Conservation (phyloP, 2,329 filamentous ascomycete genomes). For the Pseudogymnoascus sp. region DNA sequence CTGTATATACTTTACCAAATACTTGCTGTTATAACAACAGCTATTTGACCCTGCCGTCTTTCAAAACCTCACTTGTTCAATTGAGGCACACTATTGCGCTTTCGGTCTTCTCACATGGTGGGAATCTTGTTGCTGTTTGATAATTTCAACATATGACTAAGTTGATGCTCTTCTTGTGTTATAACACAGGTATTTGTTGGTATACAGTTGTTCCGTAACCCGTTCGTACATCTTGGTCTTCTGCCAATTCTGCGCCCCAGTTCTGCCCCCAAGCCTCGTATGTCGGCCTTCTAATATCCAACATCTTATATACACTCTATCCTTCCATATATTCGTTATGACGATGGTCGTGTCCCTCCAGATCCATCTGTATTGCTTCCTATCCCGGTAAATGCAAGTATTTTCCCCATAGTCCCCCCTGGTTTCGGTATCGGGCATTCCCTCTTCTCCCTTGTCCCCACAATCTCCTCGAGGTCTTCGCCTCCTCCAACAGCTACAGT, state of each 20-base stretch:
- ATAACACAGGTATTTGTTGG: constrained; percentile 1
- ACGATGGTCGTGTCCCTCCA: background rate
- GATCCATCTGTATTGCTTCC: background rate
- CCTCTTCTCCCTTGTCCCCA: constrained; percentile 43
- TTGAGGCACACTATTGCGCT: background rate
- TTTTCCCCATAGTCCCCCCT: constrained; percentile 65
- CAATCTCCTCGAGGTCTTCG: constrained; percentile 39
- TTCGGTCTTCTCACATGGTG: background rate
- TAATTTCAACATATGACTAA: constrained; percentile 4
- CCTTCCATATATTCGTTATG: constrained; percentile 4
- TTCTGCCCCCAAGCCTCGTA: background rate
- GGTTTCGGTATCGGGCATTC: constrained; percentile 95
- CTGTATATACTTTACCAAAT: constrained; percentile 10
- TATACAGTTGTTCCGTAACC: background rate
- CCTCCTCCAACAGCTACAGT: constrained; percentile 23
- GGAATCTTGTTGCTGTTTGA: background rate
- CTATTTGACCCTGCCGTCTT: background rate
- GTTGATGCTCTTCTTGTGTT: background rate
- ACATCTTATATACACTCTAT: background rate
- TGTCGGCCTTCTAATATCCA: constrained; percentile 2
- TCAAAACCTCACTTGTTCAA: background rate
- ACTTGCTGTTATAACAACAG: background rate
- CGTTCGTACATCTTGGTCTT: background rate
- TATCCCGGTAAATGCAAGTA: constrained; percentile 57
- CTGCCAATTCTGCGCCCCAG: background rate